Evolutionary conservation across 306 rosid species (phyloP).

Genomic region (Elaeagnus macrophylla): DNA sequence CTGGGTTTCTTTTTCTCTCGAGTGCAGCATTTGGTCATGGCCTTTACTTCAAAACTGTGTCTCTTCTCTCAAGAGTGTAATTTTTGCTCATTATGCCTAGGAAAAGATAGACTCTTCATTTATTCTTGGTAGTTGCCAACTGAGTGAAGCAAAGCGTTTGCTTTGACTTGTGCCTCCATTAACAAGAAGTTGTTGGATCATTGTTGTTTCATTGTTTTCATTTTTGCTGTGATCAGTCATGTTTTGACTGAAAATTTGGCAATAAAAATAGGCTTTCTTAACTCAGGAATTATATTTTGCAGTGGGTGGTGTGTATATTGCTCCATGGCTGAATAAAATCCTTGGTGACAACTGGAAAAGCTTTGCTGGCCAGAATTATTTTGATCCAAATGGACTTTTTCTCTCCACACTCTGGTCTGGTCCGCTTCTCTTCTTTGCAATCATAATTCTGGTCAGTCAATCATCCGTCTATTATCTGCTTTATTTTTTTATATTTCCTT

Average conservation of each 20-base stretch:
- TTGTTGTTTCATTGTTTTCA: too few relatives aligned
- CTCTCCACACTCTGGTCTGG: slow-evolving; percentile 86
- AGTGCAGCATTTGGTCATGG: too few relatives aligned
- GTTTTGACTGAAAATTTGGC: background rate
- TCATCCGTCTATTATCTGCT: background rate
- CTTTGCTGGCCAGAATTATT: slow-evolving; percentile 78
- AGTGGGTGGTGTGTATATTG: slow-evolving; percentile 91
- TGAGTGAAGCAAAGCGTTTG: too few relatives aligned
- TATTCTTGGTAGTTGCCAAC: too few relatives aligned
- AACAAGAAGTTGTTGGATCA: too few relatives aligned
- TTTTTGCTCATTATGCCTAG: too few relatives aligned
- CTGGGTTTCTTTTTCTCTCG: too few relatives aligned
- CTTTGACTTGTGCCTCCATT: too few relatives aligned
- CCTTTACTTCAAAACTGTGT: too few relatives aligned
- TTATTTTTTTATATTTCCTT: slow-evolving; percentile 4
- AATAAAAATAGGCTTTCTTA: slow-evolving; percentile 11
- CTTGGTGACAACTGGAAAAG: slow-evolving; percentile 67
- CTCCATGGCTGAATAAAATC: slow-evolving; percentile 57
- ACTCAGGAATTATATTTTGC: slow-evolving; percentile 24
- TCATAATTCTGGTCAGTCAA: slow-evolving; percentile 76
- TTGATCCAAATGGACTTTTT: slow-evolving; percentile 76
- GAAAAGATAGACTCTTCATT: too few relatives aligned
- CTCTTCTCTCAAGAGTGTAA: too few relatives aligned
- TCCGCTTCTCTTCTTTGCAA: slow-evolving; percentile 74
- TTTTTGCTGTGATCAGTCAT: too few relatives aligned